Percentiles rank a stretch among this genome's conserved stretches.
Evolutionary conservation across 441 rosid genomes (phyloP).

Genomic region (Pelargonium citronellum): DNA sequence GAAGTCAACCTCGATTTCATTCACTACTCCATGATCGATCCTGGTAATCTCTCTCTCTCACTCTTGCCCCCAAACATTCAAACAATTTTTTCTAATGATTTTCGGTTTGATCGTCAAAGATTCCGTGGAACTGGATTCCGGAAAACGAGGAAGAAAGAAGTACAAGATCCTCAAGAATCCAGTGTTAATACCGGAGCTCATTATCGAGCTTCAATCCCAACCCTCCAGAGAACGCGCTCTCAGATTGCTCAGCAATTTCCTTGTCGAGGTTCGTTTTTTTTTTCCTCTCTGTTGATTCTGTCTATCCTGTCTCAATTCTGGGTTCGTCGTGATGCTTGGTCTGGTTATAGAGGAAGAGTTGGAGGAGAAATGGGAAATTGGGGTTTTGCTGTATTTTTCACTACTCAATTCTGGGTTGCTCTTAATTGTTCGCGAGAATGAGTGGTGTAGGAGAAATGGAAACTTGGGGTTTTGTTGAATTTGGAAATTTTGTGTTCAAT

Average conservation of each 20-base stretch:
- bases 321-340: background rate
- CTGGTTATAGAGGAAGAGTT: background rate
- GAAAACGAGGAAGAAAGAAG: constrained; percentile 4
- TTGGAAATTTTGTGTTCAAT: background rate
- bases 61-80: background rate
- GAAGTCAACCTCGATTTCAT: too few species aligned
- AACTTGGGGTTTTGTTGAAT: background rate
- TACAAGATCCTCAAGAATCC: constrained; percentile 4
- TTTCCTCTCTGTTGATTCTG: background rate
- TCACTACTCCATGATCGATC: background rate
- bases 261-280: constrained; percentile 1
- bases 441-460: background rate
- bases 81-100: background rate
- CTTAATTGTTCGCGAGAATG: background rate
- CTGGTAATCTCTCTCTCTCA: background rate
- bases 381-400: background rate
- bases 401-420: background rate
- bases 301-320: background rate
- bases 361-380: constrained; percentile 3
- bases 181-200: constrained; percentile 4
- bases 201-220: background rate
- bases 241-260: background rate
- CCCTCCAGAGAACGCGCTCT: constrained; percentile 8
- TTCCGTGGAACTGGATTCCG: background rate
- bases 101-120: background rate